phyloP scores from a whole-genome alignment of 1,139 yeast species.

The Petasospora rhodanensis region DNA sequence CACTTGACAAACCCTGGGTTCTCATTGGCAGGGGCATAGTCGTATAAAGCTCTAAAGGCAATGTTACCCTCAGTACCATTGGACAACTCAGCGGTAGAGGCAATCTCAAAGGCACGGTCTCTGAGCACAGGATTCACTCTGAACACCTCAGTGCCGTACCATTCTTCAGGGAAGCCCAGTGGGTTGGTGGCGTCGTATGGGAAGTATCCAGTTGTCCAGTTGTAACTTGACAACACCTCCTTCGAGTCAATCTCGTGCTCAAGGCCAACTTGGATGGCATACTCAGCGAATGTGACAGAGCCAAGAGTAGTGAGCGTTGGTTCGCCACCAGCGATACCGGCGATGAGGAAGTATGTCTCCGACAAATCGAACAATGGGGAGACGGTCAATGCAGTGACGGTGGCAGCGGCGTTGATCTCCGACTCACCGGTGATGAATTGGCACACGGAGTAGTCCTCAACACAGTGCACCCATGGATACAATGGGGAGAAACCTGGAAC shows the following conservation, averaged over 20 bases:
- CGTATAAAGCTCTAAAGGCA: slow-evolving; percentile 11
- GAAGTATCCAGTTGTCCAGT: slow-evolving; percentile 16
- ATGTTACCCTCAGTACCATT: slow-evolving; percentile 11
- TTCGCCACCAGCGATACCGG: slow-evolving; percentile 16
- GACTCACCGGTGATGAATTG: slow-evolving; percentile 16
- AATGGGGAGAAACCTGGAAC: slow-evolving; percentile 14
- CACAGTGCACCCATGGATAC: slow-evolving; percentile 15
- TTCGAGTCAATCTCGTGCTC: slow-evolving; percentile 13
- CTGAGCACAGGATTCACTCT: slow-evolving; percentile 10
- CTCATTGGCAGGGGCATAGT: slow-evolving; percentile 13
- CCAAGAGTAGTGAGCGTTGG: slow-evolving; percentile 11
- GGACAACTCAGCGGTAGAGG: slow-evolving; percentile 8
- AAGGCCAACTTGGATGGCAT: slow-evolving; percentile 13
- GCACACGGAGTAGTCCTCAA: slow-evolving; percentile 10
- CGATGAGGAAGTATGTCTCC: slow-evolving; percentile 13
- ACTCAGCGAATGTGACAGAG: slow-evolving; percentile 14
- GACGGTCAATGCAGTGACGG: slow-evolving; percentile 11
- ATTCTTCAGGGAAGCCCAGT: slow-evolving; percentile 13
- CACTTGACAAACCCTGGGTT: slow-evolving; percentile 11
- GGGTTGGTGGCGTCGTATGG: slow-evolving; percentile 14
- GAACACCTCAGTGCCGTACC: slow-evolving; percentile 15
- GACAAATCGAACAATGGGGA: slow-evolving; percentile 11
- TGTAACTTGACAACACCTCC: slow-evolving; percentile 9
- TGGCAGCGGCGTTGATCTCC: slow-evolving; percentile 15
- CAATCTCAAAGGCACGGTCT: slow-evolving; percentile 11